Percentiles rank a stretch among this genome's conserved stretches.
These are phyloP conservation scores for Paecilomyces sp. DNA, from an alignment of 2,329 filamentous ascomycete genomes.

Conservation along the genomic window DNA sequence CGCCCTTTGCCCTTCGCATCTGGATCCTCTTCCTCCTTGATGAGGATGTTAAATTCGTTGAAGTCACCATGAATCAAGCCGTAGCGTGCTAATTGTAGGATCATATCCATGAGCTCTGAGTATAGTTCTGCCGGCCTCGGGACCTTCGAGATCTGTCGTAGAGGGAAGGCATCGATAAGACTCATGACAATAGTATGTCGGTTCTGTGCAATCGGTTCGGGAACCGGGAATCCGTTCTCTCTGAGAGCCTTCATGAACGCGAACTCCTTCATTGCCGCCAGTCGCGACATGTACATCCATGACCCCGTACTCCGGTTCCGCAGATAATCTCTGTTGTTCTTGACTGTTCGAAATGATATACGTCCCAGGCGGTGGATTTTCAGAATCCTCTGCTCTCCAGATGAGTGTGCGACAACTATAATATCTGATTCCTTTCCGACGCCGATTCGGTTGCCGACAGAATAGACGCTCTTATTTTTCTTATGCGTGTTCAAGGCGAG, in stretches of 20 bases:
- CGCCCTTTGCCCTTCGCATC: conserved; percentile 29
- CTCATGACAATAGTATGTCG: conserved; percentile 96
- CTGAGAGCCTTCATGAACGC: conserved; percentile 85
- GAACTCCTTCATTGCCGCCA: conserved; percentile 90
- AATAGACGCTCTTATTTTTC: conserved; percentile 73
- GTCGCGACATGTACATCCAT: conserved; percentile 96
- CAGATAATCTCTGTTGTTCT: conserved; percentile 92
- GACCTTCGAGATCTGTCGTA: conserved; percentile 79
- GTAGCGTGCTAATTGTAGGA: conserved; percentile 73
- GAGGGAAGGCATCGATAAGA: conserved; percentile 82
- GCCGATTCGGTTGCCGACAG: conserved; percentile 87
- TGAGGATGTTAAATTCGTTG: conserved; percentile 97
- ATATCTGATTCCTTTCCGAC: conserved; percentile 98
- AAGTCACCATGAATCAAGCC: conserved; percentile 97
- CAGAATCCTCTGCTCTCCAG: conserved; percentile 70
- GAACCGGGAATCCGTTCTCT: conserved; percentile 82
- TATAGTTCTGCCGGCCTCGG: conserved; percentile 82
- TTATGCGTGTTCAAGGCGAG: conserved; percentile 89
- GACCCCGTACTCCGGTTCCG: conserved; percentile 71
- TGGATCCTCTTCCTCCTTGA: conserved; percentile 60
- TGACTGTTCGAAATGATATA: conserved; percentile 94
- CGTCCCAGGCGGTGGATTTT: conserved; percentile 95
- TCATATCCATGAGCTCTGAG: conserved; percentile 79
- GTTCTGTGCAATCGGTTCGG: conserved; percentile 79
- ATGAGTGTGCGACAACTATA: conserved; percentile 78